Conservation (phyloP, 208 protist species). For the Wallacemonas sp. region DNA sequence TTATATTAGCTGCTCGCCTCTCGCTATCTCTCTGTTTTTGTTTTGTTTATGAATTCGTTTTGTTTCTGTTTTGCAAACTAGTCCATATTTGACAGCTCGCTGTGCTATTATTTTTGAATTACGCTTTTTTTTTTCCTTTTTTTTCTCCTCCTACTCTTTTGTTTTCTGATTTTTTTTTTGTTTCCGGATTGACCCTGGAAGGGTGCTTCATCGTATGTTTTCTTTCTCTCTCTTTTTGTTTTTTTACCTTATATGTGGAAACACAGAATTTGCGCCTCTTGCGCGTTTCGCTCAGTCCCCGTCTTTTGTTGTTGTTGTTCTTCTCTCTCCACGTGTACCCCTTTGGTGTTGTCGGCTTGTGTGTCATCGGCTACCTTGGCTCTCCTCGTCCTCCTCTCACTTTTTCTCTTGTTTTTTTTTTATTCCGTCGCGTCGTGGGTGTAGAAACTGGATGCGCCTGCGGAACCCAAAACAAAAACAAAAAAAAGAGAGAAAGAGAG, state of each 20-base stretch:
- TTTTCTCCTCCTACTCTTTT: not conserved
- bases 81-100: not conserved
- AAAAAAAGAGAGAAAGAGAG: not conserved
- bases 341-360: no score
- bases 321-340: no score
- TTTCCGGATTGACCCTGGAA: not conserved
- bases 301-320: no score
- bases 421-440: no score
- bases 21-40: not conserved
- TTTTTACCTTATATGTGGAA: not conserved
- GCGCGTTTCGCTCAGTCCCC: no score
- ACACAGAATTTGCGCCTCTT: no score
- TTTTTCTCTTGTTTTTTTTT: no score
- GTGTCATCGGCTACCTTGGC: no score
- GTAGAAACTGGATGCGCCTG: no score
- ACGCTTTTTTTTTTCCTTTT: constrained; percentile 4
- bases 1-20: no score
- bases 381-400: constrained; percentile 14
- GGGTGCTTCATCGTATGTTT: constrained; percentile 12
- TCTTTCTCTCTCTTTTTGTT: not conserved
- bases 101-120: constrained; percentile 1
- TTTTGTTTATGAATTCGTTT: not conserved
- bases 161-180: constrained; percentile 8
- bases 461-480: not conserved
- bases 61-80: not conserved